A percentile compares a stretch with the other conserved stretches of the same genome.
Evolutionary conservation across 2,329 filamentous ascomycete species (phyloP).

Genomic region (Aspergillus proliferans): DNA sequence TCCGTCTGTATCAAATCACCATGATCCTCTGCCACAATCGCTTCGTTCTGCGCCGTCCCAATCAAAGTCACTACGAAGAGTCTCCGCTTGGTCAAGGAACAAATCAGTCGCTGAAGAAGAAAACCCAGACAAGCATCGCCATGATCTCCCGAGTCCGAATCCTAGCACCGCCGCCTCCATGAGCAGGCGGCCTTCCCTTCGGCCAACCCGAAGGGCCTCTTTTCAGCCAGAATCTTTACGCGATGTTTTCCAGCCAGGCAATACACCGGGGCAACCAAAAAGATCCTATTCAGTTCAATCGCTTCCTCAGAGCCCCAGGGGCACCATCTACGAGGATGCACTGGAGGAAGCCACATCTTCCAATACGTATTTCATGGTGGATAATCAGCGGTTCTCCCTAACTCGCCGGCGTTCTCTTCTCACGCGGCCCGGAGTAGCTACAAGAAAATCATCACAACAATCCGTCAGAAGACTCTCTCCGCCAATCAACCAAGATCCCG

Average conservation of each 20-base stretch:
- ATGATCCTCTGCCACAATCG: slow-evolving; percentile 14
- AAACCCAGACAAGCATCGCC: slow-evolving; percentile 3
- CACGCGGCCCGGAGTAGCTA: slow-evolving; percentile 30
- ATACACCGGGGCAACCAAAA: slow-evolving; percentile 13
- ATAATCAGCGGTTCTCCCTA: slow-evolving; percentile 28
- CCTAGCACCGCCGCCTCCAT: slow-evolving; percentile 4
- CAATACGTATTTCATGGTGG: slow-evolving; percentile 29
- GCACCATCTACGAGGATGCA: slow-evolving; percentile 17
- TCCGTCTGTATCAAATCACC: slow-evolving; percentile 6
- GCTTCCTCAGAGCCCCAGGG: slow-evolving; percentile 17
- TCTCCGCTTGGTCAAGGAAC: neutral
- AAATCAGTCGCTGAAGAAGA: slow-evolving; percentile 6
- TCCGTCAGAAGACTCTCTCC: slow-evolving; percentile 16
- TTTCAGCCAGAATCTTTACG: slow-evolving; percentile 17
- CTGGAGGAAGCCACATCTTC: slow-evolving; percentile 24
- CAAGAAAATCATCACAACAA: slow-evolving; percentile 25
- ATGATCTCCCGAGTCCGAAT: neutral
- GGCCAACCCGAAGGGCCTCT: slow-evolving; percentile 14
- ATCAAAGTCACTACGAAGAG: slow-evolving; percentile 8
- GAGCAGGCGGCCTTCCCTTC: slow-evolving; percentile 16
- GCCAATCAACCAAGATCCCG: slow-evolving; percentile 18
- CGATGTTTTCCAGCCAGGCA: slow-evolving; percentile 9
- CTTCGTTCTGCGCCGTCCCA: slow-evolving; percentile 14
- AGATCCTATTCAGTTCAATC: slow-evolving; percentile 27
- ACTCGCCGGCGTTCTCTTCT: slow-evolving; percentile 34